Evolutionary conservation across 306 rosid species (phyloP).

Genomic region (Crataegus laevigata): DNA sequence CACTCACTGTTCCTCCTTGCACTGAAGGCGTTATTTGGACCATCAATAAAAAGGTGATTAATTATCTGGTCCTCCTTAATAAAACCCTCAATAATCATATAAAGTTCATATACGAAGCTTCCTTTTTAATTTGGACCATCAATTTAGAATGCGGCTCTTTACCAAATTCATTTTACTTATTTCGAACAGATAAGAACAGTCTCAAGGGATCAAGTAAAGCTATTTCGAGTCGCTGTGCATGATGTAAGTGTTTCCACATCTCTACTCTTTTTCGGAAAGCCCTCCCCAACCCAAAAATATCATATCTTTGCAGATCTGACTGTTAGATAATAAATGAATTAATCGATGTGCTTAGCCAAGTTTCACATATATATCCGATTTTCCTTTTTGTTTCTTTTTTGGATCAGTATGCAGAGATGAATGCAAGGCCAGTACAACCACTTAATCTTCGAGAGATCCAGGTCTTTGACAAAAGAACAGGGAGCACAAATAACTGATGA

Average conservation of each 20-base stretch:
- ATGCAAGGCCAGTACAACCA: conserved; percentile 37
- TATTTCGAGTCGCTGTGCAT: conserved; percentile 14
- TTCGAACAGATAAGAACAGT: conserved; percentile 11
- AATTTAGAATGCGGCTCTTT: background rate
- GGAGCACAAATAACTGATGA: background rate
- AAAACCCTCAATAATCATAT: background rate
- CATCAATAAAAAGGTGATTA: conserved; percentile 18
- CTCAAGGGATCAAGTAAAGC: conserved; percentile 21
- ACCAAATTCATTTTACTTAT: background rate
- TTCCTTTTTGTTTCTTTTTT: background rate
- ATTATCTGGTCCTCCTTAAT: background rate
- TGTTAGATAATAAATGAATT: too few relatives aligned
- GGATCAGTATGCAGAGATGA: conserved; percentile 23
- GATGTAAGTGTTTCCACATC: conserved; percentile 19
- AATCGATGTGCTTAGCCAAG: background rate
- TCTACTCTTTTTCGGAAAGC: background rate
- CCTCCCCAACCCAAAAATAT: too few relatives aligned
- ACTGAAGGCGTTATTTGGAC: conserved; percentile 35
- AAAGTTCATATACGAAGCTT: background rate
- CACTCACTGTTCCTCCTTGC: conserved; percentile 39
- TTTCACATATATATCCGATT: too few relatives aligned
- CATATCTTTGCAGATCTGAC: too few relatives aligned
- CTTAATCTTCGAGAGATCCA: conserved; percentile 17
- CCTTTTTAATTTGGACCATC: background rate
- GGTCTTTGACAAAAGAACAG: background rate